Evolutionary conservation across 208 protist species (phyloP), one percentile per base, ranked within the genome.

Genomic region (Leptomonas pyrrhocoris): DNA sequence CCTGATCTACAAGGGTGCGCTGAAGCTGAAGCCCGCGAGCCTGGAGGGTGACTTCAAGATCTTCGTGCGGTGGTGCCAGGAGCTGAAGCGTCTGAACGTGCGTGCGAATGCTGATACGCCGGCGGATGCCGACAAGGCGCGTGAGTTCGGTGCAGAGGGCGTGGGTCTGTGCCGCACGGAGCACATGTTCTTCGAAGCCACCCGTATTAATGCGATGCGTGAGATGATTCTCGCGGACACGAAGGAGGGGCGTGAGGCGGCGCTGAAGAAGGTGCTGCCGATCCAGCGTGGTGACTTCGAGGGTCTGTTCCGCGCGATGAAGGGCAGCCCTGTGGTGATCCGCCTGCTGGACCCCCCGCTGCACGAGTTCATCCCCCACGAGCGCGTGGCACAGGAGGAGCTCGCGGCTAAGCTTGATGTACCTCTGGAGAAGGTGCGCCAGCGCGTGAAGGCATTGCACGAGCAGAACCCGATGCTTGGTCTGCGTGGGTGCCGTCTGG

Each of bases 391-490:
- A 19, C 88, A 92, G 81, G 56, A 53, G 25, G 91, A 92, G 31
- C 82, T 97, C 11, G 90, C 94, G 21, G 48, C 87, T 30, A 85
- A 90, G 73, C 42, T 96, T 8, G 76, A 77, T 55, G 61, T 96
- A 19, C 50, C 83, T 9, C 54, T 80, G 23, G 79, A 89, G 73
- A 81, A 90, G 69, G 79, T 97, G 48, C 49, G 75, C 42, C 67
- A 81, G 57, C 91, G 87, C 50, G 86, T 98, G 66, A 85, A 91
- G 74, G 70, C 70, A 18, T 83, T 98, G 56, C 74, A 95, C 61
- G 97, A 98, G 87, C 51, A 75, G 59, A 99, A 99, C 86, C 97
- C 97, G 46, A 98, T 99, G 96, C 81, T 98, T 28, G 97, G 97
- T 27, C 89, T 96, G 73, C 79, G 97, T 46, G 97, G 97, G 27